A percentile compares a stretch with the other conserved stretches of the same genome.
phyloP scores from a whole-genome alignment of 2,329 filamentous ascomycete genomes.

The Kalmusia sp. region DNA sequence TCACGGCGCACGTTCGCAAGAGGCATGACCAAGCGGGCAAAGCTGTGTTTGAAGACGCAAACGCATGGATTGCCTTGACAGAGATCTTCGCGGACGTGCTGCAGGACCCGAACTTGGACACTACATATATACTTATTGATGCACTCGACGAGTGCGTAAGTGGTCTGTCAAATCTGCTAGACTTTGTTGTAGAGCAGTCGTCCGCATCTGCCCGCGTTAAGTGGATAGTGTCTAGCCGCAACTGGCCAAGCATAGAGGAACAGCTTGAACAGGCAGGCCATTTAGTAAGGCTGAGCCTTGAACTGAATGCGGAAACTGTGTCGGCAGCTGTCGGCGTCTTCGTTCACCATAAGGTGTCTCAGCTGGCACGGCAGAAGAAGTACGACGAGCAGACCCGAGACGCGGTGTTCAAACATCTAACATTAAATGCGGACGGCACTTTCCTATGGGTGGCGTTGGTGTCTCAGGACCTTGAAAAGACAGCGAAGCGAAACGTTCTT shows the following conservation, averaged over 20 bases:
- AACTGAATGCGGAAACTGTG: neutral
- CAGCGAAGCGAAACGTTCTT: neutral
- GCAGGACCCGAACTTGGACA: neutral
- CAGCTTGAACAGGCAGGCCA: neutral
- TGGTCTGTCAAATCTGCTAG: neutral
- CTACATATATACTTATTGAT: neutral
- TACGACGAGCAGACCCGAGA: neutral
- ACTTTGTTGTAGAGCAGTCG: neutral
- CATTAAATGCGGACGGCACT: neutral
- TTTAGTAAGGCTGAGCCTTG: neutral
- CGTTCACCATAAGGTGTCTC: neutral
- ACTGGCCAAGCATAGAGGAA: neutral
- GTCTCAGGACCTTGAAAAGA: neutral
- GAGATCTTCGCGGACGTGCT: neutral
- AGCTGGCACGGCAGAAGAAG: neutral
- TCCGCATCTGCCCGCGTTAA: neutral
- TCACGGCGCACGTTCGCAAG: neutral
- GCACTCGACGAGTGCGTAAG: neutral
- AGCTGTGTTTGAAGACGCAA: neutral
- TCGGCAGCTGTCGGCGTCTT: neutral
- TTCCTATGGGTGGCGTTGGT: too few relatives aligned
- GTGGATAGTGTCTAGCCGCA: slow-evolving; percentile 1
- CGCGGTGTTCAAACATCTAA: neutral
- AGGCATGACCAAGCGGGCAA: neutral
- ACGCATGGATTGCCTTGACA: neutral